These are phyloP conservation scores for Dendrobium chrysotoxum DNA, from an alignment of 106 monocot genomes.

Conservation along the genomic window DNA sequence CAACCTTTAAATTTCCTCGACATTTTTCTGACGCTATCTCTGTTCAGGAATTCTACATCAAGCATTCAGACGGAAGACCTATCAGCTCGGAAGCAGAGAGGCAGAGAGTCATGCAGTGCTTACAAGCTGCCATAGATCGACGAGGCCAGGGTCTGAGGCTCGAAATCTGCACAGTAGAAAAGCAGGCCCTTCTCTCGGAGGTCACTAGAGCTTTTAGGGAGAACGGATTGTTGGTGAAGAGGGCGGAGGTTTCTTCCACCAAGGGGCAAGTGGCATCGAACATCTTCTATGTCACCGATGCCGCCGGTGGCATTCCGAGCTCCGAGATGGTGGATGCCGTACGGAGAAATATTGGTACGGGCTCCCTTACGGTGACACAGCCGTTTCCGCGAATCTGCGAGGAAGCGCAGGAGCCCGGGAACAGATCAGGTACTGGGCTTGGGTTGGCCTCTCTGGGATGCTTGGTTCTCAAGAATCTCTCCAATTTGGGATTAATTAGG, in stretches of 20 bases:
- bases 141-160: conserved; percentile 23
- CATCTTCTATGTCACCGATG: conserved; percentile 31
- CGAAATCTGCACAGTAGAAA: conserved; percentile 20
- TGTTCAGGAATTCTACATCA: conserved; percentile 32
- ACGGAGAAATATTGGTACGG: conserved; percentile 8
- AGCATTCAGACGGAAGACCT: conserved; percentile 21
- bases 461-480: conserved; percentile 15
- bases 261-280: conserved; percentile 7
- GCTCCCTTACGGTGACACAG: conserved; percentile 6
- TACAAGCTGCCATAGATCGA: conserved; percentile 28
- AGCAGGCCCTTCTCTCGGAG: conserved; percentile 21
- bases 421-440: not conserved
- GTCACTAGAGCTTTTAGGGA: conserved; percentile 30
- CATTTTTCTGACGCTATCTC: not conserved
- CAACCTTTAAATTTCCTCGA: not conserved
- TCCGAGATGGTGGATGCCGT: conserved; percentile 11
- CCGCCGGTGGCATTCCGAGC: conserved; percentile 11
- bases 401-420: not conserved
- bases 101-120: conserved; percentile 21
- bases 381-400: not conserved
- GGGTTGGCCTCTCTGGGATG: conserved; percentile 4
- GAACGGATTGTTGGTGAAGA: conserved; percentile 28
- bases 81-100: conserved; percentile 34
- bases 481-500: conserved; percentile 11
- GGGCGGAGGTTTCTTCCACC: conserved; percentile 28